Conservation (phyloP, 2,329 filamentous ascomycete species). For the Pseudocercospora vitis region DNA sequence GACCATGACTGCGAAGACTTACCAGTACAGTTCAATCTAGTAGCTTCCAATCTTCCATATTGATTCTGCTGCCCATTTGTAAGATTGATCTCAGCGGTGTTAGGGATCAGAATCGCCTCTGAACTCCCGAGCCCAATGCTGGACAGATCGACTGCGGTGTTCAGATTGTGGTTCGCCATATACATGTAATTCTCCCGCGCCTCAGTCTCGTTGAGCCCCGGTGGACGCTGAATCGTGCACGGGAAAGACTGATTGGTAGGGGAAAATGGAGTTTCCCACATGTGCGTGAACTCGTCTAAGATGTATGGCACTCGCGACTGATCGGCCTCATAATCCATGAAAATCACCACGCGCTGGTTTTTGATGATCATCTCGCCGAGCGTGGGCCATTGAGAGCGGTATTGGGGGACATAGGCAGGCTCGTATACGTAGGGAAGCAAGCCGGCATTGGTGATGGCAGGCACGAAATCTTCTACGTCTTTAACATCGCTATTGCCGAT, state of each 20-base stretch:
- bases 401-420: slow-evolving; percentile 70
- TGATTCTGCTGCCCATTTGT: slow-evolving; percentile 67
- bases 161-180: slow-evolving; percentile 88
- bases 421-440: slow-evolving; percentile 72
- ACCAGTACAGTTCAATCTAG: slow-evolving; percentile 63
- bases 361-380: slow-evolving; percentile 71
- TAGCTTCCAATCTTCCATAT: slow-evolving; percentile 64
- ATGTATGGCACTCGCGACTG: slow-evolving; percentile 78
- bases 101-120: slow-evolving; percentile 66
- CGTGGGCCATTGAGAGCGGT: slow-evolving; percentile 76
- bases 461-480: slow-evolving; percentile 62
- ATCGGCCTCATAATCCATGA: slow-evolving; percentile 83
- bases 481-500: slow-evolving; percentile 81
- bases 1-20: too few species aligned
- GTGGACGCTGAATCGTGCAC: slow-evolving; percentile 75
- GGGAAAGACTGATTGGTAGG: slow-evolving; percentile 69
- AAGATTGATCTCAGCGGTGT: slow-evolving; percentile 65
- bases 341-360: slow-evolving; percentile 69
- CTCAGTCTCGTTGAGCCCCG: slow-evolving; percentile 58
- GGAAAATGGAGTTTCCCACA: slow-evolving; percentile 91
- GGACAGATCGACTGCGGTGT: slow-evolving; percentile 67
- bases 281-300: slow-evolving; percentile 80
- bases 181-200: slow-evolving; percentile 63
- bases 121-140: slow-evolving; percentile 46
- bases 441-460: slow-evolving; percentile 69